Evolutionary conservation across 2,329 filamentous ascomycete species (phyloP).

Genomic region (Fusarium burgessii): DNA sequence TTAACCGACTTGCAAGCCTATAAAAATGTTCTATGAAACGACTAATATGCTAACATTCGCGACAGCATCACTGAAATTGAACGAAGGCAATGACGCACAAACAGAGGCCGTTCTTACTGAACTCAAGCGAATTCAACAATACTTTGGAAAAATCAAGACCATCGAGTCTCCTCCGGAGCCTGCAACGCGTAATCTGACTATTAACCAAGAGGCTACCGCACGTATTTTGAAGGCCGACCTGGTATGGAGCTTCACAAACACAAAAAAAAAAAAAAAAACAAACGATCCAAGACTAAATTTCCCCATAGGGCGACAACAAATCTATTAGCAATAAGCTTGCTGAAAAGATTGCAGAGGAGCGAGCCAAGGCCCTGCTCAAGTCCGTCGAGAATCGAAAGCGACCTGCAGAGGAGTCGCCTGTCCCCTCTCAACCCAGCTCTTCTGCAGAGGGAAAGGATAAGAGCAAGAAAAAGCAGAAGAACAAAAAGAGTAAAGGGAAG

Average conservation of each 20-base stretch:
- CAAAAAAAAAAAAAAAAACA: background rate
- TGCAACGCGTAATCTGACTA: constrained; percentile 63
- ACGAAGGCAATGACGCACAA: constrained; percentile 81
- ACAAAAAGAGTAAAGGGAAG: constrained; percentile 50
- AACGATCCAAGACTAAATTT: constrained; percentile 30
- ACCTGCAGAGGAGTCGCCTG: constrained; percentile 51
- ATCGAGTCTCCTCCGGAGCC: constrained; percentile 68
- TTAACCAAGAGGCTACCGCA: constrained; percentile 82
- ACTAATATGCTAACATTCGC: background rate
- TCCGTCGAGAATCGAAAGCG: constrained; percentile 60
- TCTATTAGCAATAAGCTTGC: constrained; percentile 63
- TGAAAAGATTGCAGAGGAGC: constrained; percentile 68
- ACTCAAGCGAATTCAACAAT: constrained; percentile 86
- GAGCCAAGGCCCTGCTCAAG: constrained; percentile 64
- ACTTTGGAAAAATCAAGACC: constrained; percentile 90
- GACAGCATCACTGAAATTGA: constrained; percentile 76
- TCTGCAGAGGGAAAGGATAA: constrained; percentile 38
- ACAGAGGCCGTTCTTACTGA: constrained; percentile 88
- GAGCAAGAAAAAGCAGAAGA: constrained; percentile 51
- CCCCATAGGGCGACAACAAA: constrained; percentile 62
- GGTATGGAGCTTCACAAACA: constrained; percentile 58
- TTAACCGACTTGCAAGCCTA: background rate
- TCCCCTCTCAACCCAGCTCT: constrained; percentile 39
- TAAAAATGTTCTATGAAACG: background rate
- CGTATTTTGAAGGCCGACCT: constrained; percentile 87